Evolutionary conservation across 2,329 filamentous ascomycete species (phyloP), one percentile per base, ranked within the genome.

Genomic region (Pestalotiopsis sp.): DNA sequence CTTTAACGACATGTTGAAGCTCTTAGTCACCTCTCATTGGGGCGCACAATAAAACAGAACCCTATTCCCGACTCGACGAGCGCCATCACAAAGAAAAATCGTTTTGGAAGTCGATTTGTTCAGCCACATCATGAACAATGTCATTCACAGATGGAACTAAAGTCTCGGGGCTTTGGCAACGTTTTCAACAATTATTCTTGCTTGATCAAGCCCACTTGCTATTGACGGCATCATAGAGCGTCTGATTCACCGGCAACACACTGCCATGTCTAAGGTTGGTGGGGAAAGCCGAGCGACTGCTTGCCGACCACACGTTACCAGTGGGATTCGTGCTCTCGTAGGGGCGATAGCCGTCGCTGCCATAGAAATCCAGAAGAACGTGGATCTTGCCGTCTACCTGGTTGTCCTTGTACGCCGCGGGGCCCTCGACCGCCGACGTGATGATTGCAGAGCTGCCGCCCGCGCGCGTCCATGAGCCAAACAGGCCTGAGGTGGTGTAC

Each of bases 391-490:
- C 78, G 0, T 78, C 76, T 5, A 75, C 74, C 45, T 75, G 57
- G 68, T 85, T 85, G 70, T 85, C 83, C 70, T 77, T 78, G 68
- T 81, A 85, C 5, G 81, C 79, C 6, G 83, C 82, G 1, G 83
- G 83, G 0, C 83, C 83, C 71, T 85, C 83, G 1, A 84, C 82
- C 4, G 78, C 76, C 3, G 75, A 77, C 45, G 80, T 75, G 64
- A 87, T 85, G 9, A 80, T 79, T 0, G 83, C 82, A 3, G 68
- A 72, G 9, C 74, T 72, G 2, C 84, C 85, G 1, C 83, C 85
- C 0, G 83, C 82, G 0, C 85, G 78, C 0, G 82, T 84, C 85
- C 86, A 88, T 1, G 78, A 82, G 0, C 86, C 86, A 67, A 87
- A 85, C 0, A 88, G 75, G 0, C 86, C 87, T 0, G 72, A 80